Evolutionary conservation across 2,329 filamentous ascomycete species (phyloP).

Genomic region (Akanthomyces uredinophilus): DNA sequence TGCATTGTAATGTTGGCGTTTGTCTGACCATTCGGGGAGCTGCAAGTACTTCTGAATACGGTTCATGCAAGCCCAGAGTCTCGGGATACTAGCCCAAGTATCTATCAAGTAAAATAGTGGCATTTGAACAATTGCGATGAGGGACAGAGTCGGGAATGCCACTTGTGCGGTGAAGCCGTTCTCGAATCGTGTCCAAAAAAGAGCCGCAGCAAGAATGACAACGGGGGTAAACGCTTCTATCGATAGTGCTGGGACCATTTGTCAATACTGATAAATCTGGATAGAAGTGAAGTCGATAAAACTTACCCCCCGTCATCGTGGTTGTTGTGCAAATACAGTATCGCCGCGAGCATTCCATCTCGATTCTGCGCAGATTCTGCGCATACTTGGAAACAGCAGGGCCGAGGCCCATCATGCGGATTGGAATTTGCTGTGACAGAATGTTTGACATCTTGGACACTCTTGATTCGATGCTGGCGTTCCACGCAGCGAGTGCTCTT

Average conservation of each 20-base stretch:
- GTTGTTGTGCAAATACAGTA: background rate
- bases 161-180: background rate
- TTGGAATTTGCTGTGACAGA: background rate
- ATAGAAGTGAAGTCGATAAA: background rate
- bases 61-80: background rate
- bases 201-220: background rate
- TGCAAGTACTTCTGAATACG: background rate
- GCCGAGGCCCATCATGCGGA: background rate
- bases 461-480: background rate
- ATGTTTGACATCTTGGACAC: background rate
- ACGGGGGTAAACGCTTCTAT: background rate
- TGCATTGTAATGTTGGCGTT: background rate
- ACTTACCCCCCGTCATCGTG: background rate
- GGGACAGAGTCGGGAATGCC: background rate
- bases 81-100: background rate
- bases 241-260: background rate
- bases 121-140: background rate
- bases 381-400: background rate
- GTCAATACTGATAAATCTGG: background rate
- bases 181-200: background rate
- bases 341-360: background rate
- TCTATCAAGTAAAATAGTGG: background rate
- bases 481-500: background rate
- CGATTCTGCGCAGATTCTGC: background rate
- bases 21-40: background rate